phyloP scores from a whole-genome alignment of 345 rosid genomes.

The Lumnitzera racemosa region DNA sequence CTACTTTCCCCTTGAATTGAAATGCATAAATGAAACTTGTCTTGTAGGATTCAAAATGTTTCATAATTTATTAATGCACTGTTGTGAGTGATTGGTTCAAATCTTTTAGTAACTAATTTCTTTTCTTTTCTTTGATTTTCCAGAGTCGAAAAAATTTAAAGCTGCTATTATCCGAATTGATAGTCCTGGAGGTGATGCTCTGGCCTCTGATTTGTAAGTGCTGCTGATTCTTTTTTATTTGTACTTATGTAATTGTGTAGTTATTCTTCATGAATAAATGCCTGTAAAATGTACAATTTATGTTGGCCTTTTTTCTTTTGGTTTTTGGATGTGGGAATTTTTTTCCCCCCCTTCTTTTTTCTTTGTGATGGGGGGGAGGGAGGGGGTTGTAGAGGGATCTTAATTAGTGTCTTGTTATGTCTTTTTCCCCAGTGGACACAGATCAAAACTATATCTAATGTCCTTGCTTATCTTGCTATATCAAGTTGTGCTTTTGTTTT shows the following conservation, averaged over 20 bases:
- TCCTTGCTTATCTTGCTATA: not conserved
- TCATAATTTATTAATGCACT: not conserved
- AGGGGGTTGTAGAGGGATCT: too few relatives aligned
- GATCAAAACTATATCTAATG: not conserved
- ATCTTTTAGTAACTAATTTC: conserved; percentile 7
- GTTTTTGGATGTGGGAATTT: too few relatives aligned
- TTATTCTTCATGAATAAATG: too few relatives aligned
- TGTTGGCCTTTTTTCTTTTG: too few relatives aligned
- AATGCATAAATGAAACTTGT: not conserved
- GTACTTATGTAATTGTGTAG: too few relatives aligned
- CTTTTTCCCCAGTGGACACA: not conserved
- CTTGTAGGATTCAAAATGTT: not conserved
- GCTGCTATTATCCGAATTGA: conserved; percentile 88
- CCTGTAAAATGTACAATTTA: too few relatives aligned
- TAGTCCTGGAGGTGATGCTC: conserved; percentile 98
- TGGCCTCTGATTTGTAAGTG: conserved; percentile 98
- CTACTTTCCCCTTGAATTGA: too few relatives aligned
- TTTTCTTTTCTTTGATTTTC: conserved; percentile 12
- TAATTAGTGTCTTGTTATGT: not conserved
- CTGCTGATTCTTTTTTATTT: not conserved
- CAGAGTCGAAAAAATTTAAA: conserved; percentile 71
- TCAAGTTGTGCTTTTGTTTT: too few relatives aligned
- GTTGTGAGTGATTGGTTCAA: not conserved
- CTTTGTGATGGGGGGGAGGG: too few relatives aligned
- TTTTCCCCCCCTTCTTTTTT: too few relatives aligned